phyloP scores from a whole-genome alignment of 1,139 yeast genomes.

The Yamadazyma sp. region DNA sequence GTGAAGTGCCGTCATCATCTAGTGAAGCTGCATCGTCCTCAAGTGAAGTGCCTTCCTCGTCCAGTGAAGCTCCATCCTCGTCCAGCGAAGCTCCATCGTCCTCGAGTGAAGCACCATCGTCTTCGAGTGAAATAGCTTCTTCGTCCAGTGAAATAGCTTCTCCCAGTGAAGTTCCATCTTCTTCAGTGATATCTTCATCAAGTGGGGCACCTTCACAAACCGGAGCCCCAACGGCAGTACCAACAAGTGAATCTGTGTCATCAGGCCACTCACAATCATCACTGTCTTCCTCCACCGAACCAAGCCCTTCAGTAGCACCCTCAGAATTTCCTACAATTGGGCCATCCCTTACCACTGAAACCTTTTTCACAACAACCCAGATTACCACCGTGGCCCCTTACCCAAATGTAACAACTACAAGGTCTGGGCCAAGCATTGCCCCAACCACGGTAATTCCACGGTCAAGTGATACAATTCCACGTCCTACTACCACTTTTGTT shows the following conservation, averaged over 20 bases:
- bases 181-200: background rate
- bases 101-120: slow-evolving; percentile 8
- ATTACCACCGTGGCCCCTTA: background rate
- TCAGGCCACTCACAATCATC: background rate
- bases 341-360: background rate
- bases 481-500: background rate
- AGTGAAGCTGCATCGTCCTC: slow-evolving; percentile 6
- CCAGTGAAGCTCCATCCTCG: slow-evolving; percentile 5
- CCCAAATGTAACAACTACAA: background rate
- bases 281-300: slow-evolving; percentile 1
- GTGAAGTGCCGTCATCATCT: slow-evolving; percentile 1
- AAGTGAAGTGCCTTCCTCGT: slow-evolving; percentile 2
- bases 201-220: background rate
- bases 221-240: slow-evolving; percentile 3
- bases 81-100: slow-evolving; percentile 8
- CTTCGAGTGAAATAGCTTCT: background rate
- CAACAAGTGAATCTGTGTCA: background rate
- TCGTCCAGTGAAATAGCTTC: slow-evolving; percentile 4
- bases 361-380: background rate
- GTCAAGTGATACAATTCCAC: too few species aligned
- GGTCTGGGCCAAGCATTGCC: too few species aligned
- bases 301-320: background rate
- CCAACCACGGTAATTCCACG: too few species aligned
- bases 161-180: slow-evolving; percentile 7
- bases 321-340: background rate